Evolutionary conservation across 2,329 filamentous ascomycete genomes (phyloP), one percentile per base, ranked within the genome.

Genomic region (Claviceps quebecensis): DNA sequence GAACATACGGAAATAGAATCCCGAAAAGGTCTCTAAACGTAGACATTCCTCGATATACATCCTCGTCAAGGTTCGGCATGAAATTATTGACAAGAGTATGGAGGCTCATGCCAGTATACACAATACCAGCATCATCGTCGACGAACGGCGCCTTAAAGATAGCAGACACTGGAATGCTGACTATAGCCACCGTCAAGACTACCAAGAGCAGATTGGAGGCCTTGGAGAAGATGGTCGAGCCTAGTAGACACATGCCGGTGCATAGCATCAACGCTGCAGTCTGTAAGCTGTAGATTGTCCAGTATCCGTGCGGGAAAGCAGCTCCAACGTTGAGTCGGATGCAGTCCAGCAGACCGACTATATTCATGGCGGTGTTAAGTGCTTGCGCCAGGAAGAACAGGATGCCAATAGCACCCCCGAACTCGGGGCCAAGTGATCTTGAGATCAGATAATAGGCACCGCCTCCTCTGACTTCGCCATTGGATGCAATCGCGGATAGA

Each of bases 321-420:
- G 71, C 62, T 2, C 84, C 86, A 60, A 90, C 78, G 59, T 89
- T 90, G 55, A 90, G 76, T 49, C 80, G 80, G 52, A 94, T 74
- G 60, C 87, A 94, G 67, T 93, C 86, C 56, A 95, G 79, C 45
- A 95, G 73, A 70, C 87, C 88, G 44, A 94, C 87, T 23, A 90
- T 80, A 61, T 95, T 95, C 74, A 95, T 79, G 39, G 86, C 86
- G 1, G 87, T 89, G 62, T 91, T 94, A 61, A 95, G 80, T 2
- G 86, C 84, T 56, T 87, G 86, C n/a, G 88, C 87, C n/a, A 94
- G 72, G 63, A 93, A 95, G 66, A 94, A 94, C 13, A 95, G 79
- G 23, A 94, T 76, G 2, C 88, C 88, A 56, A 95, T 94, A 1
- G 86, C 88, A 16, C 88, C 88, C 26, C 88, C 88, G 63, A 95